phyloP scores from a whole-genome alignment of 306 rosid genomes.

The Psophocarpus tetragonolobus region DNA sequence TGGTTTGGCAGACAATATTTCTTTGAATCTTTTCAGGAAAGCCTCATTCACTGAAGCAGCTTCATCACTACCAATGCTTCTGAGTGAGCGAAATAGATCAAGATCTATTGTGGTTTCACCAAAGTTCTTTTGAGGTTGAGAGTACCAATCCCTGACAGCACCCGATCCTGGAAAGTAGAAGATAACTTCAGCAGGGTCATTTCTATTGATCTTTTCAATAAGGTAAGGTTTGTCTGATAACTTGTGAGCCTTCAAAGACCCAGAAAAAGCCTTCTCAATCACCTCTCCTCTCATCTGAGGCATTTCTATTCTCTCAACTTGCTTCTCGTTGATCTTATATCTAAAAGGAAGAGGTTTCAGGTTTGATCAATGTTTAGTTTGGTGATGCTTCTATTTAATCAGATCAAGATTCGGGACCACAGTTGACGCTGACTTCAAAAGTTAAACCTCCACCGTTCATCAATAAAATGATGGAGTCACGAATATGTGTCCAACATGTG shows the following conservation, averaged over 20 bases:
- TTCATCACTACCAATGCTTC: constrained; percentile 58
- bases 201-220: constrained; percentile 1
- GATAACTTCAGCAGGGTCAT: constrained; percentile 29
- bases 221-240: constrained; percentile 26
- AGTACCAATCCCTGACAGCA: constrained; percentile 43
- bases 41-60: constrained; percentile 54
- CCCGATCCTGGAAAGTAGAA: constrained; percentile 53
- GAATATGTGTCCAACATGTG: background rate
- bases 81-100: constrained; percentile 51
- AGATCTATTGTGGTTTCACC: constrained; percentile 51
- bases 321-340: background rate
- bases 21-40: constrained; percentile 45
- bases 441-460: background rate
- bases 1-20: background rate
- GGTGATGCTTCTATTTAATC: background rate
- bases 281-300: background rate
- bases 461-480: background rate
- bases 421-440: background rate
- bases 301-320: background rate
- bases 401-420: background rate
- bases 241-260: constrained; percentile 42
- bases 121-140: constrained; percentile 25
- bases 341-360: no score
- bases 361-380: background rate
- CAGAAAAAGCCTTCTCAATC: constrained; percentile 33